phyloP scores from a whole-genome alignment of 1,284 basidiomycete species.

The Ceratobasidium sp. region DNA sequence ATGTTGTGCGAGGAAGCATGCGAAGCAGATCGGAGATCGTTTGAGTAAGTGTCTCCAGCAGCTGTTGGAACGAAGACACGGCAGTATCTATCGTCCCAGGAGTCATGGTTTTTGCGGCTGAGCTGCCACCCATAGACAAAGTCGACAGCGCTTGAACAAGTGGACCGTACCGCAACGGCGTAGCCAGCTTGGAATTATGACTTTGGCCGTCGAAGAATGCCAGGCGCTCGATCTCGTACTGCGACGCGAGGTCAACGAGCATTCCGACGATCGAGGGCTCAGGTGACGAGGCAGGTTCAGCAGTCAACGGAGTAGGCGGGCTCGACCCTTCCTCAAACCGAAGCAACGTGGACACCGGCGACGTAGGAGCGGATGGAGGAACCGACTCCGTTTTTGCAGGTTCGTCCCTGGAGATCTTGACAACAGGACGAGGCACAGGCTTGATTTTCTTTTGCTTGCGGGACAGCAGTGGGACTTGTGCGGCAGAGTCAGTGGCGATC shows the following conservation, averaged over 20 bases:
- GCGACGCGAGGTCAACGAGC: slow-evolving; percentile 49
- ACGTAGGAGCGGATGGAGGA: slow-evolving; percentile 18
- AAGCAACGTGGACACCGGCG: slow-evolving; percentile 36
- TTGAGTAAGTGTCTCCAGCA: slow-evolving; percentile 83
- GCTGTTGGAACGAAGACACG: slow-evolving; percentile 83
- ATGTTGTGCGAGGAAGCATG: slow-evolving; percentile 81
- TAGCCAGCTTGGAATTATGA: slow-evolving; percentile 74
- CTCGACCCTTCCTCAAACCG: slow-evolving; percentile 35
- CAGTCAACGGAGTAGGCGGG: slow-evolving; percentile 22
- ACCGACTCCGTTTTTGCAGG: slow-evolving; percentile 46
- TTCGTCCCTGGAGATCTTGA: slow-evolving; percentile 69
- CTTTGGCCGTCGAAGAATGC: slow-evolving; percentile 76
- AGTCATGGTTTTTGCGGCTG: slow-evolving; percentile 81
- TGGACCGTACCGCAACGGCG: slow-evolving; percentile 81
- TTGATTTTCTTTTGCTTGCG: slow-evolving; percentile 43
- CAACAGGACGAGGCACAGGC: slow-evolving; percentile 38
- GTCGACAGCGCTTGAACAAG: slow-evolving; percentile 85
- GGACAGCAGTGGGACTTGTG: slow-evolving; percentile 39
- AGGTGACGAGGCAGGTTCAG: slow-evolving; percentile 21
- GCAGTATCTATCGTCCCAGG: slow-evolving; percentile 85
- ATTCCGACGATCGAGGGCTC: slow-evolving; percentile 19
- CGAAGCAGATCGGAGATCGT: slow-evolving; percentile 84
- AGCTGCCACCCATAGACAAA: slow-evolving; percentile 76
- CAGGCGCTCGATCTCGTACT: slow-evolving; percentile 67
- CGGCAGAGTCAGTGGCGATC: slow-evolving; percentile 13